Evolutionary conservation across 345 rosid genomes (phyloP).

Genomic region (Heritiera fomes): DNA sequence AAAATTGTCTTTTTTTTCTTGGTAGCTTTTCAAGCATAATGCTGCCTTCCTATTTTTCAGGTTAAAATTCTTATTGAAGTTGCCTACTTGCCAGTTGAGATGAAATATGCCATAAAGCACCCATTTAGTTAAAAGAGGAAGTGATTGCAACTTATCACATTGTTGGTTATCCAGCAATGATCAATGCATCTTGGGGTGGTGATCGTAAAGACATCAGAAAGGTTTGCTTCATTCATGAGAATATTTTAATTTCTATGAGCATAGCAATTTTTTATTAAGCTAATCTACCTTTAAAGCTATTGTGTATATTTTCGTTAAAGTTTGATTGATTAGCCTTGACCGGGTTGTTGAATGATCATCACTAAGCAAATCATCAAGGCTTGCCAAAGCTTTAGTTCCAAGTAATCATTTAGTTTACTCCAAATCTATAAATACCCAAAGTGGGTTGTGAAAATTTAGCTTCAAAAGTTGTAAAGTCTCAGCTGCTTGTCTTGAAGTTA

Average conservation of each 20-base stretch:
- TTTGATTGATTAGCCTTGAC: no score
- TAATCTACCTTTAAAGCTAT: no score
- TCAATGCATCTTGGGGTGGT: constrained; percentile 76
- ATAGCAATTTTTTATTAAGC: not conserved
- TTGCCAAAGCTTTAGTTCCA: no score
- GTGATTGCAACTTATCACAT: constrained; percentile 95
- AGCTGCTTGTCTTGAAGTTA: no score
- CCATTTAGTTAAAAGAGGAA: constrained; percentile 52
- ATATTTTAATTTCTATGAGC: constrained; percentile 1
- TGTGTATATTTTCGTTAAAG: no score
- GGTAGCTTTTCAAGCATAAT: constrained; percentile 24
- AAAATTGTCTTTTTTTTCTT: not conserved
- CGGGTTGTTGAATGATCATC: no score
- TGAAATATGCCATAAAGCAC: constrained; percentile 65
- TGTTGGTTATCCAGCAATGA: constrained; percentile 79
- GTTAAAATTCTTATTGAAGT: constrained; percentile 75
- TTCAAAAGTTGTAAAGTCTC: no score
- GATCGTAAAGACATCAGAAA: constrained; percentile 99
- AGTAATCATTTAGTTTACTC: no score
- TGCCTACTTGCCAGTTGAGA: constrained; percentile 82
- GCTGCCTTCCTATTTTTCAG: constrained; percentile 42
- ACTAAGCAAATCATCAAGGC: no score
- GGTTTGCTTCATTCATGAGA: constrained; percentile 47
- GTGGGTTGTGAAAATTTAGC: no score
- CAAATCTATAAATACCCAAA: no score